Evolutionary conservation across 1,139 yeast genomes (phyloP), one percentile per base, ranked within the genome.

Genomic region (Trichomonascaceae sp.): DNA sequence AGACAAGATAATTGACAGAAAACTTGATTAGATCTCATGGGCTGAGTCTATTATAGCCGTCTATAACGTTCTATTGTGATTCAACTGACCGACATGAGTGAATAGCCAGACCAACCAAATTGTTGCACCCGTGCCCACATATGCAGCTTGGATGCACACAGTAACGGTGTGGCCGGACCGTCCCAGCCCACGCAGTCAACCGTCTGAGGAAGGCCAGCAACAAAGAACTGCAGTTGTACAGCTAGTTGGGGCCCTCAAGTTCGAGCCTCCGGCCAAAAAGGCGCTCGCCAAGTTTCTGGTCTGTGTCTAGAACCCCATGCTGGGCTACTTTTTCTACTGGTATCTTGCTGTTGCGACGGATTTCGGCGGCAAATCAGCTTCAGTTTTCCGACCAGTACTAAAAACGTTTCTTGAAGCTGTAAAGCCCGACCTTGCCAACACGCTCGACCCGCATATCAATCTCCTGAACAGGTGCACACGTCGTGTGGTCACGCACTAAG

Each of bases 281-380:
- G n/a, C n/a, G n/a, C n/a, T n/a, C n/a, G n/a, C n/a, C n/a, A n/a
- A n/a, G n/a, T n/a, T n/a, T n/a, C n/a, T n/a, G n/a, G n/a, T 89
- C 33, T 76, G 94, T 0, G 65, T 77, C 1, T 64, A 69, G 17
- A 79, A 78, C 50, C 70, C 71, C 16, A 62, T 69, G 13, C 60
- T 89, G 23, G 93, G 94, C 0, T 85, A 78, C 49, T 84, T 71
- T 51, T 75, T 89, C 42, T 87, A 84, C 52, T 89, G 98, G 97
- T 84, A 78, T 50, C 70, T 89, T 32, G 78, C 76, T 44, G 94
- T 92, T 1, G 96, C 87, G 49, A 71, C 82, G 26, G 44, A 45
- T 20, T 49, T 45, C 26, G 36, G 30, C 9, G 26, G 34, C 3
- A 39, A 37, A 3, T 31, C 36, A 2, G 33, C 41, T 4, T 36